phyloP scores from a whole-genome alignment of 1,139 yeast species.

The Tardiomyces depauwii region DNA sequence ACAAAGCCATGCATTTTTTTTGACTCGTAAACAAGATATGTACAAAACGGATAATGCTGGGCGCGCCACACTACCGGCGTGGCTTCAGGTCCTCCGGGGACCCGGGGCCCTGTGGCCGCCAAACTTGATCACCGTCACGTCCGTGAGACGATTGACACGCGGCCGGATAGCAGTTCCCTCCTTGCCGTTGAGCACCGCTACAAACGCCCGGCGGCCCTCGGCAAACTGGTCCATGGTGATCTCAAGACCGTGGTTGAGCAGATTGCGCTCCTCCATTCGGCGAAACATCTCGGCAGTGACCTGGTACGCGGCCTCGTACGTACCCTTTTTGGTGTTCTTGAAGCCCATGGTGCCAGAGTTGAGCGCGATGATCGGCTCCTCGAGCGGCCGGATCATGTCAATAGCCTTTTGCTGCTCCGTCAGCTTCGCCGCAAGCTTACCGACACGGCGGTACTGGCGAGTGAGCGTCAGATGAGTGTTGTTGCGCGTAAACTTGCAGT shows the following conservation, averaged over 20 bases:
- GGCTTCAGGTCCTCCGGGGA: conserved; percentile 60
- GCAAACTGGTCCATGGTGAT: conserved; percentile 73
- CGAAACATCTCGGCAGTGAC: conserved; percentile 66
- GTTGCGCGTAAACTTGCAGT: conserved; percentile 68
- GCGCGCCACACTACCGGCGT: background rate
- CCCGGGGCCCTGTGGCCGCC: conserved; percentile 90
- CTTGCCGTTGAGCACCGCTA: conserved; percentile 75
- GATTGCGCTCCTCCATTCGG: conserved; percentile 44
- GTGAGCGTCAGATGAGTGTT: conserved; percentile 73
- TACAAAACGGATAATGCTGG: background rate
- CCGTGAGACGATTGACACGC: conserved; percentile 57
- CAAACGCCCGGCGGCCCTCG: conserved; percentile 80
- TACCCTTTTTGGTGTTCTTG: conserved; percentile 52
- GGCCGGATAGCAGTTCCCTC: conserved; percentile 68
- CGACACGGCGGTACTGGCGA: conserved; percentile 47
- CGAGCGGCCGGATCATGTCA: conserved; percentile 71
- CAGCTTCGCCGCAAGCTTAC: conserved; percentile 25
- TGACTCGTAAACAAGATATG: background rate
- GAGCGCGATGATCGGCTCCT: conserved; percentile 55
- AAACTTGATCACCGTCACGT: conserved; percentile 69
- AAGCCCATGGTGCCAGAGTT: conserved; percentile 31
- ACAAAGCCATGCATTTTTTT: too few species aligned
- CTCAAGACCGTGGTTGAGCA: conserved; percentile 37
- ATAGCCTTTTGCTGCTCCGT: conserved; percentile 63
- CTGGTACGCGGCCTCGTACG: conserved; percentile 92